These are phyloP conservation scores for Oemleria cerasiformis DNA, from an alignment of 306 rosid species.

Conservation along the genomic window DNA sequence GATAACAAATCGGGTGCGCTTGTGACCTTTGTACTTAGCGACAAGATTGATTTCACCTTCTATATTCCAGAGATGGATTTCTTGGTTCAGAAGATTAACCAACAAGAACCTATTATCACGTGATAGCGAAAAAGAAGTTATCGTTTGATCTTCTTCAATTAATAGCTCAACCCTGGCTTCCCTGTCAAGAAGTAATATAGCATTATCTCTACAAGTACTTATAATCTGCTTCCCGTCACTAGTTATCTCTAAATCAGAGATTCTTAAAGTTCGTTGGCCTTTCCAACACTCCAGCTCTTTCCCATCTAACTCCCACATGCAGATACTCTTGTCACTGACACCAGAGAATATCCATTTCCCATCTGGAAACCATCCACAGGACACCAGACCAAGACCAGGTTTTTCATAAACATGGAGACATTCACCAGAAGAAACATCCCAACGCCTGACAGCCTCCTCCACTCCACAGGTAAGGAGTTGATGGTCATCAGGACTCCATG, in stretches of 20 bases:
- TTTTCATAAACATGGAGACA: constrained; percentile 87
- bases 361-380: constrained; percentile 92
- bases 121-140: constrained; percentile 87
- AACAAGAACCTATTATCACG: constrained; percentile 70
- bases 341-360: constrained; percentile 83
- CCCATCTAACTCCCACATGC: constrained; percentile 94
- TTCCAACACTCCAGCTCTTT: constrained; percentile 93
- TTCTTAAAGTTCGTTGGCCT: constrained; percentile 73
- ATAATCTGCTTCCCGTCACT: constrained; percentile 69
- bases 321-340: constrained; percentile 83
- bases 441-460: constrained; percentile 86
- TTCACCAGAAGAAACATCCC: constrained; percentile 86
- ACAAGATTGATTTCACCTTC: constrained; percentile 64
- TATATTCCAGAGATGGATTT: constrained; percentile 93
- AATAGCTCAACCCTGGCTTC: constrained; percentile 71
- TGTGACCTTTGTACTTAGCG: constrained; percentile 77
- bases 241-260: constrained; percentile 84
- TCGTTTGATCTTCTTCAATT: constrained; percentile 71
- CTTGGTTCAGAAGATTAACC: constrained; percentile 87
- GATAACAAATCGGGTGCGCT: constrained; percentile 71
- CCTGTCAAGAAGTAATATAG: constrained; percentile 66
- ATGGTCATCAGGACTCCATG: constrained; percentile 90
- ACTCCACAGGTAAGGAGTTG: constrained; percentile 92
- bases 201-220: constrained; percentile 65
- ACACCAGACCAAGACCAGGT: constrained; percentile 61